These are phyloP conservation scores for Capronia epimyces DNA, from an alignment of 2,329 filamentous ascomycete species.

Conservation along the genomic window DNA sequence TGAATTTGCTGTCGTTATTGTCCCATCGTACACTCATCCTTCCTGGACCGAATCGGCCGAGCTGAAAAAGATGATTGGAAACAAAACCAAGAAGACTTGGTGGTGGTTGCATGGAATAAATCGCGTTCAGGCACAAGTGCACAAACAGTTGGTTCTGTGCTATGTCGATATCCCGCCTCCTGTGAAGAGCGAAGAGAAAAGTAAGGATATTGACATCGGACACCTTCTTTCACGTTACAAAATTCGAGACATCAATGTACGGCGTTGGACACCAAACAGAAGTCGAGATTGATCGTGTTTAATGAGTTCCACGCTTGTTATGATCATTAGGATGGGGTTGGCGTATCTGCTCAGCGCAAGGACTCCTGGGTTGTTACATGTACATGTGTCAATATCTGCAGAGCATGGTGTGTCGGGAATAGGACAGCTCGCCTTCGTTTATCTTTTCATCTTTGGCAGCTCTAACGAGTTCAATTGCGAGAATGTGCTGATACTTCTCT, in stretches of 20 bases:
- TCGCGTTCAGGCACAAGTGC: conserved; percentile 79
- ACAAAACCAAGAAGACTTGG: conserved; percentile 41
- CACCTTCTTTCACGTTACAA: conserved; percentile 63
- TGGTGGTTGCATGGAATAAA: conserved; percentile 74
- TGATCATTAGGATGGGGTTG: neutral
- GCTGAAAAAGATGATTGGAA: conserved; percentile 48
- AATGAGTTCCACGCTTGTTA: neutral
- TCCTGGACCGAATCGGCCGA: conserved; percentile 59
- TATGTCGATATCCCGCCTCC: conserved; percentile 88
- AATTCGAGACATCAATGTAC: conserved; percentile 73
- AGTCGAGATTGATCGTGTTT: conserved; percentile 52
- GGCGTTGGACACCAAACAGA: conserved; percentile 78
- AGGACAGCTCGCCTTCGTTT: neutral
- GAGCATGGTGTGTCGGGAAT: neutral
- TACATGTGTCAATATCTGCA: neutral
- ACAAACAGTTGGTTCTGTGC: conserved; percentile 80
- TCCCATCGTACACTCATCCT: conserved; percentile 72
- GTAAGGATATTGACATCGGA: conserved; percentile 51
- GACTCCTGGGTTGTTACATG: too few species aligned
- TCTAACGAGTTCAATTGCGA: neutral
- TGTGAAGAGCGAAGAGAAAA: conserved; percentile 40
- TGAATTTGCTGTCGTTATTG: conserved; percentile 79
- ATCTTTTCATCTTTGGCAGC: neutral
- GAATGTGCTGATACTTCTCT: too few species aligned
- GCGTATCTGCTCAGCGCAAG: neutral